Conservation (phyloP, 345 rosid genomes). For the Aethionema arabicum region DNA sequence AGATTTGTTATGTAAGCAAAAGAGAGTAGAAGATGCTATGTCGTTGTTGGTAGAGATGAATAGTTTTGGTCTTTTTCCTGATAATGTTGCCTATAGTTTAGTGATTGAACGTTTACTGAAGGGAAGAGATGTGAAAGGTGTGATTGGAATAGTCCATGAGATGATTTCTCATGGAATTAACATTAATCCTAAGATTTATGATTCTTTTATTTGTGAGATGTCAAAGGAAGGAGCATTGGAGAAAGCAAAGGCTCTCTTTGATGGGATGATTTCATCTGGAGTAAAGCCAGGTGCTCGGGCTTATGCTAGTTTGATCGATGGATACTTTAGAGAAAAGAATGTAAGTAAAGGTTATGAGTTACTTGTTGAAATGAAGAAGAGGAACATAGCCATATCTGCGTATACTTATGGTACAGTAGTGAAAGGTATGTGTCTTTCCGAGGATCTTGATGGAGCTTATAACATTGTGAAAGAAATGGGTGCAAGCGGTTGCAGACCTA, state of each 20-base stretch:
- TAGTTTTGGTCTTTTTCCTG: slow-evolving; percentile 48
- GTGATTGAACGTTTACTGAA: slow-evolving; percentile 67
- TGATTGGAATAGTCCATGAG: slow-evolving; percentile 53
- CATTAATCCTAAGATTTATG: slow-evolving; percentile 45
- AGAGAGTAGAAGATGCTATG: slow-evolving; percentile 55
- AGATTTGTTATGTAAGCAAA: slow-evolving; percentile 57
- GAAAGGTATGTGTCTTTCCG: slow-evolving; percentile 52
- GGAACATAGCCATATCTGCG: slow-evolving; percentile 49
- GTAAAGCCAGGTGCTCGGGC: slow-evolving; percentile 57
- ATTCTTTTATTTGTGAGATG: slow-evolving; percentile 48
- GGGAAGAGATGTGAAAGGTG: slow-evolving; percentile 51
- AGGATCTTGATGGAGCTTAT: slow-evolving; percentile 55
- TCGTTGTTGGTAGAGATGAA: slow-evolving; percentile 57
- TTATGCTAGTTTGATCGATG: slow-evolving; percentile 60
- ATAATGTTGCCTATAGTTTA: slow-evolving; percentile 42
- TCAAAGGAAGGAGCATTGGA: slow-evolving; percentile 63
- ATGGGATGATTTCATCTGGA: slow-evolving; percentile 60
- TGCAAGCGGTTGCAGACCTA: slow-evolving; percentile 58
- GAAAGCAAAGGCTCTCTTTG: slow-evolving; percentile 55
- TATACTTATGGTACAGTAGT: slow-evolving; percentile 51
- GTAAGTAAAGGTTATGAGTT: slow-evolving; percentile 41
- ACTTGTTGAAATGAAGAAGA: slow-evolving; percentile 58
- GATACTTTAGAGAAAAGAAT: slow-evolving; percentile 48
- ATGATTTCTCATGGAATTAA: slow-evolving; percentile 55
- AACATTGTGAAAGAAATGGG: slow-evolving; percentile 53